Evolutionary conservation across 140 eudicot genomes (phyloP).

Genomic region (Cichorium intybus): DNA sequence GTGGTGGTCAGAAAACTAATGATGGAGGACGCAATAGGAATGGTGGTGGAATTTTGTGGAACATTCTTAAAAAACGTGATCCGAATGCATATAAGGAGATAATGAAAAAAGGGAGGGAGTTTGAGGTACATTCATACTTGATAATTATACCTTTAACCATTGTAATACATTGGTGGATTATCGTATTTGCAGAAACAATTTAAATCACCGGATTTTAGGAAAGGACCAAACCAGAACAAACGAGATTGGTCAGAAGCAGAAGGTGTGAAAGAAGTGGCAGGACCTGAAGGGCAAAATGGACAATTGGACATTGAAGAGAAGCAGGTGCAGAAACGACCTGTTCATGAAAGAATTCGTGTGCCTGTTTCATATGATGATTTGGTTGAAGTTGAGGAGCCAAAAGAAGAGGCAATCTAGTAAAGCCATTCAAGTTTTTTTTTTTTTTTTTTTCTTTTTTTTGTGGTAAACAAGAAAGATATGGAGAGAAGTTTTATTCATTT

Average conservation of each 20-base stretch:
- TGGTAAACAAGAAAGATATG: slow-evolving; percentile 10
- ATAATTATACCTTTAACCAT: neutral
- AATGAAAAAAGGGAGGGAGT: slow-evolving; percentile 89
- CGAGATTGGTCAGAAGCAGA: slow-evolving; percentile 18
- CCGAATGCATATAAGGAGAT: slow-evolving; percentile 90
- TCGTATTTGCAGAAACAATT: slow-evolving; percentile 69
- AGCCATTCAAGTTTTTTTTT: neutral
- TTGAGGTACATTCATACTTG: slow-evolving; percentile 68
- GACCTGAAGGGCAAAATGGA: slow-evolving; percentile 21
- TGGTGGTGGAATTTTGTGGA: slow-evolving; percentile 93
- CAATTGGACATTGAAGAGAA: slow-evolving; percentile 17
- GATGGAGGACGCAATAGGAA: slow-evolving; percentile 60
- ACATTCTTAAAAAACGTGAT: slow-evolving; percentile 70
- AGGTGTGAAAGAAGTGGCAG: slow-evolving; percentile 4
- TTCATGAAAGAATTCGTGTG: slow-evolving; percentile 71
- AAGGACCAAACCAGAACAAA: slow-evolving; percentile 24
- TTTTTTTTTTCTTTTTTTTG: neutral
- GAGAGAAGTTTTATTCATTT: slow-evolving; percentile 23
- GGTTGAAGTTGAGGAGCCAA: slow-evolving; percentile 42
- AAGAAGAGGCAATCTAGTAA: slow-evolving; percentile 20
- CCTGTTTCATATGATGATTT: slow-evolving; percentile 91
- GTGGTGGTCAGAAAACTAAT: slow-evolving; percentile 95
- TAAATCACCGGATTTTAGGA: slow-evolving; percentile 34
- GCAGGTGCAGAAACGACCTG: slow-evolving; percentile 45
- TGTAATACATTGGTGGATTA: slow-evolving; percentile 16